These are phyloP conservation scores for Coccomyxa sp. DNA, from an alignment of 139 green algal species.

Conservation along the genomic window DNA sequence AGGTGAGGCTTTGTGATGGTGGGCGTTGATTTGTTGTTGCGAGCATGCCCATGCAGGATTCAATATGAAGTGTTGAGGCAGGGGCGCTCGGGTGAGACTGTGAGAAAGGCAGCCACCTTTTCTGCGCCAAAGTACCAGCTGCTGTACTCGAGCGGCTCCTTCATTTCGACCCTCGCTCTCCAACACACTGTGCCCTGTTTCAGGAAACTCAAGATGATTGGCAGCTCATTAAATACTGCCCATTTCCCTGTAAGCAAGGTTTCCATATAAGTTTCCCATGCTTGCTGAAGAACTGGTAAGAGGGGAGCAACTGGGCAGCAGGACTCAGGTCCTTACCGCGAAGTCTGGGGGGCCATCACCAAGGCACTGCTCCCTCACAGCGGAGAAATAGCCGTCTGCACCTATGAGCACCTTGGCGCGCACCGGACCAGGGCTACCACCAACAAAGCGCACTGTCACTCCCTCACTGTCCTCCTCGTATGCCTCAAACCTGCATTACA, in stretches of 20 bases:
- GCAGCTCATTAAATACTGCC: too few species aligned
- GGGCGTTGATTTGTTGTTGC: too few species aligned
- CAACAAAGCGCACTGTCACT: constrained; percentile 3
- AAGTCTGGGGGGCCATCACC: constrained; percentile 25
- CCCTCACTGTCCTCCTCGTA: neutral
- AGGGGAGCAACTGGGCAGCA: too few species aligned
- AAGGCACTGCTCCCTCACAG: constrained; percentile 17
- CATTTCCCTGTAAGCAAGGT: too few species aligned
- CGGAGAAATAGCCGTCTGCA: constrained; percentile 28
- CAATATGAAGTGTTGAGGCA: too few species aligned
- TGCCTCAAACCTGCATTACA: neutral
- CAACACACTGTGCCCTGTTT: constrained; percentile 3
- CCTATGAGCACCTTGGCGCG: constrained; percentile 10
- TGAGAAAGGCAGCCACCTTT: neutral
- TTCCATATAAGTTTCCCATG: too few species aligned
- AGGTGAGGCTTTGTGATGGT: too few species aligned
- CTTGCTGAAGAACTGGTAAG: too few species aligned
- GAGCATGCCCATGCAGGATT: too few species aligned
- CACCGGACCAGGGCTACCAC: neutral
- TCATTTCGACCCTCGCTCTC: neutral
- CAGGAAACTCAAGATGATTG: too few species aligned
- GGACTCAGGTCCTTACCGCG: neutral
- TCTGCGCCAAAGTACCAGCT: neutral
- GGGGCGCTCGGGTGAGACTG: too few species aligned
- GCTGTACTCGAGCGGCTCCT: neutral